Evolutionary conservation across 2,329 filamentous ascomycete species (phyloP).

Genomic region (Pseudogymnoascus sp.): DNA sequence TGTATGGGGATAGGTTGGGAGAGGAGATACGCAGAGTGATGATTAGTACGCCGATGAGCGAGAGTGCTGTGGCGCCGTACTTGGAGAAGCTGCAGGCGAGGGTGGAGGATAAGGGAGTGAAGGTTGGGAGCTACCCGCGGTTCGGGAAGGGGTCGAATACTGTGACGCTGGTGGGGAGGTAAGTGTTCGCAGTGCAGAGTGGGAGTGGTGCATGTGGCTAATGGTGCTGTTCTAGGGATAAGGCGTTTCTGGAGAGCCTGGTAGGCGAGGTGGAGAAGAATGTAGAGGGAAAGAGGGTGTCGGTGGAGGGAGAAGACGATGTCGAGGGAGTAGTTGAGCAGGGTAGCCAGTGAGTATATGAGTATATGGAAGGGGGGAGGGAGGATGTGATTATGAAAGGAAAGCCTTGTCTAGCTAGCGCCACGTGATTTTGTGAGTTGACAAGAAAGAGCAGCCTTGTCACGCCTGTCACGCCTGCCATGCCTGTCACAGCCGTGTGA

Average conservation of each 20-base stretch:
- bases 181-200: slow-evolving; percentile 19
- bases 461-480: not conserved
- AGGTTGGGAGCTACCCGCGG: slow-evolving; percentile 90
- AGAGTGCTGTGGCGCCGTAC: slow-evolving; percentile 78
- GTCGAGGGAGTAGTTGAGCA: slow-evolving; percentile 14
- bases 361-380: not conserved
- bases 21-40: slow-evolving; percentile 72
- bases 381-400: not conserved
- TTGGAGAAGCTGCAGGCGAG: slow-evolving; percentile 69
- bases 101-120: slow-evolving; percentile 69
- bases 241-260: slow-evolving; percentile 68
- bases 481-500: not conserved
- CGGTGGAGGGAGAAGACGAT: slow-evolving; percentile 65
- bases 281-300: slow-evolving; percentile 63
- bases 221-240: slow-evolving; percentile 43
- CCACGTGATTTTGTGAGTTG: not conserved
- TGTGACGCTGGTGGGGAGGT: slow-evolving; percentile 72
- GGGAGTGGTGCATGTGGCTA: slow-evolving; percentile 4
- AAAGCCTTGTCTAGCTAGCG: not conserved
- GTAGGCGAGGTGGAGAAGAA: slow-evolving; percentile 69
- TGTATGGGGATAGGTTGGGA: slow-evolving; percentile 58
- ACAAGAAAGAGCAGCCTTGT: not conserved
- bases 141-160: slow-evolving; percentile 87
- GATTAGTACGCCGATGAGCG: slow-evolving; percentile 78
- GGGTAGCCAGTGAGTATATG: not conserved